Conservation (phyloP, 257 asterid species). For the Voacanga thouarsii region DNA sequence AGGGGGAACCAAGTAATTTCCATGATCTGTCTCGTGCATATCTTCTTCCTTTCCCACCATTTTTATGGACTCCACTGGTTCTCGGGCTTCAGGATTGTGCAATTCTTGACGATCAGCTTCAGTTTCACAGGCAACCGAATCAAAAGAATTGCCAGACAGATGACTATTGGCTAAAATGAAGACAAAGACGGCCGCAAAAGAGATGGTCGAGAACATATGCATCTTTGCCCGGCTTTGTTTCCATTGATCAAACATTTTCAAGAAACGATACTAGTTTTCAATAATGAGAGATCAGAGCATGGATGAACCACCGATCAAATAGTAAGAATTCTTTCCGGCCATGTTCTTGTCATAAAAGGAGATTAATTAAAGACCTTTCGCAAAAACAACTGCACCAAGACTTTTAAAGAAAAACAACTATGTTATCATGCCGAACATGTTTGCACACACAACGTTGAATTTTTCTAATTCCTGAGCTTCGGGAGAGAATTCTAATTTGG, state of each 20-base stretch:
- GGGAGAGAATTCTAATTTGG: neutral
- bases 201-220: slow-evolving; percentile 15
- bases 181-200: slow-evolving; percentile 1
- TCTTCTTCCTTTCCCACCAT: neutral
- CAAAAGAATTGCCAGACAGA: slow-evolving; percentile 4
- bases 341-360: neutral
- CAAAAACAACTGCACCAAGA: neutral
- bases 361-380: neutral
- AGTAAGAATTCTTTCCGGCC: neutral
- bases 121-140: slow-evolving; percentile 5
- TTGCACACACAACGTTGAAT: neutral
- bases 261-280: neutral
- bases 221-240: neutral
- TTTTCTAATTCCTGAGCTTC: neutral
- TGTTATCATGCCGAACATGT: too few species aligned
- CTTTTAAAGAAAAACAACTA: neutral
- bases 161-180: slow-evolving; percentile 5
- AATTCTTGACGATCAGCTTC: neutral
- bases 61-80: neutral
- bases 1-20: slow-evolving; percentile 2
- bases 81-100: neutral
- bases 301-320: neutral
- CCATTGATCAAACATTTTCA: slow-evolving; percentile 13
- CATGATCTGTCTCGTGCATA: slow-evolving; percentile 1
- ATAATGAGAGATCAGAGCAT: neutral